A percentile compares a stretch with the other conserved stretches of the same genome.
Conservation (phyloP, 768 basidiomycete species). For the Phylloporus arenicola region DNA sequence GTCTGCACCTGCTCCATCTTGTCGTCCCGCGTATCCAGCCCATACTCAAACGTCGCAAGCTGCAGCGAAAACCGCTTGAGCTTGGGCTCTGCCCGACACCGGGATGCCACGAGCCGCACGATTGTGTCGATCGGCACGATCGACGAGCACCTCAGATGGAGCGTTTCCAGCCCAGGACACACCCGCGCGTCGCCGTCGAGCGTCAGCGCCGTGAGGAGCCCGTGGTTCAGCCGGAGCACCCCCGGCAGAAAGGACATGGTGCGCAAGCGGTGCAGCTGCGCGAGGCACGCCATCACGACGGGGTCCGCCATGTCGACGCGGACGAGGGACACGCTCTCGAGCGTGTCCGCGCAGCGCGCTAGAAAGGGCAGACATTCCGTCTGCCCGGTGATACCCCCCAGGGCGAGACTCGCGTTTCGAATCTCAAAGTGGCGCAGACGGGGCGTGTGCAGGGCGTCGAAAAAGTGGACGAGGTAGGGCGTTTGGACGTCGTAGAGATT, state of each 20-base stretch:
- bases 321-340: conserved; percentile 22
- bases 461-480: conserved; percentile 19
- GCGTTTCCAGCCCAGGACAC: conserved; percentile 22
- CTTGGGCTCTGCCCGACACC: conserved; percentile 6
- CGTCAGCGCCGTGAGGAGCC: conserved; percentile 22
- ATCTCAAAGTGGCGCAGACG: conserved; percentile 22
- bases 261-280: conserved; percentile 15
- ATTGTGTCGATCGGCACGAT: conserved; percentile 20
- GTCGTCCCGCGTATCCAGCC: conserved; percentile 24
- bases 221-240: conserved; percentile 29
- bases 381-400: conserved; percentile 24
- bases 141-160: conserved; percentile 24
- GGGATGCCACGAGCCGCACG: conserved; percentile 22
- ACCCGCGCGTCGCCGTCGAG: conserved; percentile 1
- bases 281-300: conserved; percentile 17
- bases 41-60: conserved; percentile 27
- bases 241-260: conserved; percentile 22
- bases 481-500: conserved; percentile 24
- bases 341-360: conserved; percentile 22
- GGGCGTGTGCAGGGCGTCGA: conserved; percentile 24
- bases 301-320: conserved; percentile 22
- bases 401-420: conserved; percentile 25
- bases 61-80: conserved; percentile 22
- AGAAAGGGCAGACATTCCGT: conserved; percentile 26
- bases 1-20: conserved; percentile 18